Conservation (phyloP, 2,329 filamentous ascomycete genomes). For the Pseudogymnoascus sp. region DNA sequence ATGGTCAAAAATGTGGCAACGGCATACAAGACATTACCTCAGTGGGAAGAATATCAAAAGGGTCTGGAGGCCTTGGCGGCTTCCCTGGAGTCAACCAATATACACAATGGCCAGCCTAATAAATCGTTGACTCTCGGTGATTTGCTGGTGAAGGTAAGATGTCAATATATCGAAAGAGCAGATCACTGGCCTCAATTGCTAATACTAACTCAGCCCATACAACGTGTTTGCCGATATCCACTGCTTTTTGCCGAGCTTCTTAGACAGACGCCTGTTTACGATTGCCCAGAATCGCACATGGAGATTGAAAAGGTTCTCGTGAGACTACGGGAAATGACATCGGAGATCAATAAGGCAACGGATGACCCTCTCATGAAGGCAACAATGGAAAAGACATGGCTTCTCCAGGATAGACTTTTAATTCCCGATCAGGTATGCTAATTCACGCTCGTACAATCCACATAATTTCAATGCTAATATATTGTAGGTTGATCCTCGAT, state of each 20-base stretch:
- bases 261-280: slow-evolving; percentile 72
- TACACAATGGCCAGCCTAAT: slow-evolving; percentile 52
- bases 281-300: slow-evolving; percentile 76
- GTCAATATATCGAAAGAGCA: neutral
- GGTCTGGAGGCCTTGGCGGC: slow-evolving; percentile 78
- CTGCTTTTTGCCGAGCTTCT: slow-evolving; percentile 78
- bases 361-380: slow-evolving; percentile 63
- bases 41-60: slow-evolving; percentile 74
- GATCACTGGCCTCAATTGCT: neutral
- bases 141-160: slow-evolving; percentile 73
- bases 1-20: slow-evolving; percentile 71
- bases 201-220: slow-evolving; percentile 61
- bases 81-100: slow-evolving; percentile 63
- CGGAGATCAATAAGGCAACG: slow-evolving; percentile 77
- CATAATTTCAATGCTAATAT: neutral
- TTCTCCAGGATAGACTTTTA: slow-evolving; percentile 71
- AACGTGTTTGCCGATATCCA: slow-evolving; percentile 85
- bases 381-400: slow-evolving; percentile 72
- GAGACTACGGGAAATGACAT: slow-evolving; percentile 64
- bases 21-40: slow-evolving; percentile 57
- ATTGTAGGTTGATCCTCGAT: slow-evolving; percentile 39
- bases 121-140: slow-evolving; percentile 79
- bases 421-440: slow-evolving; percentile 62
- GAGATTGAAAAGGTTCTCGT: slow-evolving; percentile 68
- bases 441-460: neutral